Evolutionary conservation across 257 asterid genomes (phyloP).

Genomic region (Solanum medicagineum): DNA sequence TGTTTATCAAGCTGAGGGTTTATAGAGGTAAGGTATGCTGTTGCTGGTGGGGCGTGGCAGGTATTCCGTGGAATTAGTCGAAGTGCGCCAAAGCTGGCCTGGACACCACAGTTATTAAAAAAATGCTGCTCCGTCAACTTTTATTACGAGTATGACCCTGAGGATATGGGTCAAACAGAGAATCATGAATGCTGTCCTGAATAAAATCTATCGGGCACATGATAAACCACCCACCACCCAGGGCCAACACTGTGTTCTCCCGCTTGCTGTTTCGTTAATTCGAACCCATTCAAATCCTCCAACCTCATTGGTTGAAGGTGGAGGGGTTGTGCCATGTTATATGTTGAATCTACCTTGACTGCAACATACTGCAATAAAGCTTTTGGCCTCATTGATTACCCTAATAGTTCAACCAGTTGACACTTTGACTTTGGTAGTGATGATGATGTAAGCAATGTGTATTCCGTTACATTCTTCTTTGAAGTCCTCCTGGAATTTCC

Average conservation of each 20-base stretch:
- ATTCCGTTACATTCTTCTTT: background rate
- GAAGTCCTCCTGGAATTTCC: background rate
- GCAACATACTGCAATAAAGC: background rate
- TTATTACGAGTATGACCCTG: background rate
- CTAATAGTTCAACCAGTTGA: background rate
- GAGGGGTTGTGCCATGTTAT: background rate
- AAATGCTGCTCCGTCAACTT: background rate
- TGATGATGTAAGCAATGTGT: background rate
- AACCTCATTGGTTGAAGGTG: background rate
- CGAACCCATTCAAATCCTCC: background rate
- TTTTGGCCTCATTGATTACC: background rate
- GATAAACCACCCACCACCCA: background rate
- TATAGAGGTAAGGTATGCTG: background rate
- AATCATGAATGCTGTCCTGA: background rate
- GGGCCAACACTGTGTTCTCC: background rate
- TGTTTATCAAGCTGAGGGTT: background rate
- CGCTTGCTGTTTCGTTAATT: background rate
- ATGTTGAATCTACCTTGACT: background rate
- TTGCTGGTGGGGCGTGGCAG: background rate
- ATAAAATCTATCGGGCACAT: background rate
- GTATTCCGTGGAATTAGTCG: background rate
- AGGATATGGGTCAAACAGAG: background rate
- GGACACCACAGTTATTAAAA: background rate
- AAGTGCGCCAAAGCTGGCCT: background rate
- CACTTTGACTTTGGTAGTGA: background rate